Conservation (phyloP, 2,329 filamentous ascomycete species). For the Colletotrichum graminicola region DNA sequence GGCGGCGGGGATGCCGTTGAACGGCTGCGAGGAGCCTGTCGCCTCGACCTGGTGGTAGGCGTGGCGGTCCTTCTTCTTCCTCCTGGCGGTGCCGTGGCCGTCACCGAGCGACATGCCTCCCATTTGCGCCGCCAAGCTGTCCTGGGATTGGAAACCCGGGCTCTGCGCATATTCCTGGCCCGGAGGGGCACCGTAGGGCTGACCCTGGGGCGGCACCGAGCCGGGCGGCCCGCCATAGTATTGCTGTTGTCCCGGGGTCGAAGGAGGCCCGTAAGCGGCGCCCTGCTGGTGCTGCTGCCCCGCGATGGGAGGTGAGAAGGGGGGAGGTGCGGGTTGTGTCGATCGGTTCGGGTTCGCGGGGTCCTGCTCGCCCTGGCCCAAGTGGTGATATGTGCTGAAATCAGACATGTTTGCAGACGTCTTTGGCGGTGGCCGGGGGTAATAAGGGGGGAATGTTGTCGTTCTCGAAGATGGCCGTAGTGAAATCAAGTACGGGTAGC, state of each 20-base stretch:
- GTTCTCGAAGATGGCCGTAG: neutral
- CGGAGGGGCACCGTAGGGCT: conserved; percentile 47
- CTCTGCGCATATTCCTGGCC: conserved; percentile 48
- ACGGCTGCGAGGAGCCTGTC: conserved; percentile 74
- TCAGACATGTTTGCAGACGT: conserved; percentile 61
- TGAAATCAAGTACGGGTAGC: conserved; percentile 16
- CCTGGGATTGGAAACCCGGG: conserved; percentile 56
- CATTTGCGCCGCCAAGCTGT: conserved; percentile 78
- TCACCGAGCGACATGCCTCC: conserved; percentile 78
- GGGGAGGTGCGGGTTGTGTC: conserved; percentile 63
- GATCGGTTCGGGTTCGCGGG: conserved; percentile 66
- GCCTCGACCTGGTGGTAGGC: conserved; percentile 90
- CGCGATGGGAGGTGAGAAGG: conserved; percentile 68
- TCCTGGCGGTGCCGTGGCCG: conserved; percentile 65
- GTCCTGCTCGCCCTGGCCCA: conserved; percentile 69
- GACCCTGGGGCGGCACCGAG: conserved; percentile 50
- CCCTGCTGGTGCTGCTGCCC: conserved; percentile 66
- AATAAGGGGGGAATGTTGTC: neutral
- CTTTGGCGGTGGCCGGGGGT: neutral
- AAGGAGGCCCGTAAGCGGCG: conserved; percentile 54
- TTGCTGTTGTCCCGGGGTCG: conserved; percentile 55
- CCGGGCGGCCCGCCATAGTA: conserved; percentile 55
- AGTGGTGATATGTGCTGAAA: conserved; percentile 67
- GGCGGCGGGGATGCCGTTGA: conserved; percentile 74
- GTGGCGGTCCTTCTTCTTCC: conserved; percentile 95